These are phyloP conservation scores for Trichoderma afroharzianum DNA, from an alignment of 2,329 filamentous ascomycete species.

Conservation along the genomic window DNA sequence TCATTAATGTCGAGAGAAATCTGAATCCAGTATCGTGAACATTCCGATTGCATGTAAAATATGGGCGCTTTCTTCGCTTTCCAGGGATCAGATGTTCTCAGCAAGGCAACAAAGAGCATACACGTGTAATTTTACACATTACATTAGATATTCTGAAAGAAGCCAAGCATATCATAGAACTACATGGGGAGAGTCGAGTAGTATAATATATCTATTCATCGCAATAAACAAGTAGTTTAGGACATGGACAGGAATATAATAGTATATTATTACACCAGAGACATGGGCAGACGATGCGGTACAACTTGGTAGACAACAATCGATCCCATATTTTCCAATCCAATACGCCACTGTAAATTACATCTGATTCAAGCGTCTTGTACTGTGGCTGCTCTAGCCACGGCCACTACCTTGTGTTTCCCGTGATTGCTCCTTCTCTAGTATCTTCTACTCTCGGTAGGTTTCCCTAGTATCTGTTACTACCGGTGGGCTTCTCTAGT, in stretches of 20 bases:
- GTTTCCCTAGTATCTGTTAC: too few species aligned
- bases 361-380: neutral
- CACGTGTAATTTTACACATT: too few species aligned
- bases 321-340: neutral
- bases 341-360: neutral
- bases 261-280: neutral
- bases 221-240: neutral
- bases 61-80: too few species aligned
- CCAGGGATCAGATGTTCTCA: too few species aligned
- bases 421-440: neutral
- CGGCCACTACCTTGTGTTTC: neutral
- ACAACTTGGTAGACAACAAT: neutral
- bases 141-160: too few species aligned
- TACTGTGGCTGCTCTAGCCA: neutral
- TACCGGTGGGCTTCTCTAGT: too few species aligned
- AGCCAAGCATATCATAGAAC: too few species aligned
- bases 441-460: neutral
- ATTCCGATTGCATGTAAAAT: too few species aligned
- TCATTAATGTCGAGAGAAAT: too few species aligned
- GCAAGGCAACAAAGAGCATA: too few species aligned
- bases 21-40: too few species aligned
- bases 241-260: neutral
- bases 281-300: neutral
- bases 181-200: neutral
- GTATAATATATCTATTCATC: neutral